These are phyloP conservation scores for Arthrobotrys musiformis DNA, from an alignment of 2,329 filamentous ascomycete species.

Conservation along the genomic window DNA sequence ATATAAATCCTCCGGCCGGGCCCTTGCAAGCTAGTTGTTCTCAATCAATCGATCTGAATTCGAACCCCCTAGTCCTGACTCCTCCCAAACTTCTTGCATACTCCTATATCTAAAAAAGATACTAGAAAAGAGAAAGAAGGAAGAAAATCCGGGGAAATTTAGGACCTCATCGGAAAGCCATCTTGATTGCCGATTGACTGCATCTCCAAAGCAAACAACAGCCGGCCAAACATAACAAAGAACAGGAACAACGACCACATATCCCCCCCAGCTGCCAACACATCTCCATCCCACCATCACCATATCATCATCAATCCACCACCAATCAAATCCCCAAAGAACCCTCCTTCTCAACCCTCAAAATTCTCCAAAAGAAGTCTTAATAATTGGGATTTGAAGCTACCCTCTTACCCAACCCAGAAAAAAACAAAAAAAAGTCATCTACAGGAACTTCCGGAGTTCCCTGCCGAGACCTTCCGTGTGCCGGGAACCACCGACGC, in stretches of 20 bases:
- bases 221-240: constrained; percentile 6
- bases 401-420: neutral
- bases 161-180: constrained; percentile 9
- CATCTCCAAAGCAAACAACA: constrained; percentile 7
- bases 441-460: constrained; percentile 6
- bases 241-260: constrained; percentile 6
- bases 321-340: neutral
- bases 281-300: too few species aligned
- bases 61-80: neutral
- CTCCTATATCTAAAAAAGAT: too few species aligned
- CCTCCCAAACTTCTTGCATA: too few species aligned
- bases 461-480: constrained; percentile 10
- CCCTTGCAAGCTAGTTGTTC: neutral
- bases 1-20: constrained; percentile 21
- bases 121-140: neutral
- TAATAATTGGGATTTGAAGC: neutral
- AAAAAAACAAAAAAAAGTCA: neutral
- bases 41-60: constrained; percentile 8
- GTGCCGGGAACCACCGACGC: constrained; percentile 11
- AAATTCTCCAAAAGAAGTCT: neutral
- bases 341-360: neutral
- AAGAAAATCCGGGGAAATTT: constrained; percentile 1
- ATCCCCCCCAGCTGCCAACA: constrained; percentile 10
- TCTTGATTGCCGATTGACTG: neutral
- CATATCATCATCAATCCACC: neutral